Evolutionary conservation across 495 filamentous ascomycete genomes (phyloP), one percentile per base, ranked within the genome.

Genomic region (Sabuloglossum arenarium): DNA sequence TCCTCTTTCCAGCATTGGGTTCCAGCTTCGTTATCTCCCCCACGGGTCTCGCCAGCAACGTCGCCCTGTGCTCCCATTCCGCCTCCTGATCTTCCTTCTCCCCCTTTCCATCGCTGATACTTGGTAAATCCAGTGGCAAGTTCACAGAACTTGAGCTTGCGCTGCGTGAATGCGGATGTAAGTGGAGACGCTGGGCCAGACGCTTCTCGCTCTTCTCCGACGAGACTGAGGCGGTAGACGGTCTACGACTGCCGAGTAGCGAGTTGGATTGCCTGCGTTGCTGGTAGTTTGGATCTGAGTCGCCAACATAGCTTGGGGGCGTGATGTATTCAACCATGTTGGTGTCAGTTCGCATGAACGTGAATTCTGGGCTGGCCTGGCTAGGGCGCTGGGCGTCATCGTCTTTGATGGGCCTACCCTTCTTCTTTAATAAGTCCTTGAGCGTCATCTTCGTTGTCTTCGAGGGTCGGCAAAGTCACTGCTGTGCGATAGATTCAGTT

Each of bases 31-130:
- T 24, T 19, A 11, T 28, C 3, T 28, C 47, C 5, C 1, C 47
- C 28, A 6, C 59, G 29, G 66, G 62, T 55, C 78, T 74, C 32
- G 86, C 89, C 56, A 95, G 70, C 56, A 91, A 78, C 45, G 88
- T 94, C 19, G 90, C 90, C 52, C 88, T 71, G 67, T 87, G 81
- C 74, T 94, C 90, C 90, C 89, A 97, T 63, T 74, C 68, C 55
- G 71, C 71, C 60, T 76, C 74, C 29, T 69, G 64, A 16, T 76
- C 73, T 56, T 66, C 67, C 60, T 78, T 73, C 30, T 71, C 65
- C 19, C 77, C 76, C 59, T 75, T 69, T 2, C 61, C 74, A 23
- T 62, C 70, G 42, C 69, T 69, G 56, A 89, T 83, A 60, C 80
- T 79, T 19, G 90, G 91, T 47, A 97, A 73, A 67, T 91, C 75